Evolutionary conservation across 495 filamentous ascomycete species (phyloP).

Genomic region (Annulohypoxylon stygium): DNA sequence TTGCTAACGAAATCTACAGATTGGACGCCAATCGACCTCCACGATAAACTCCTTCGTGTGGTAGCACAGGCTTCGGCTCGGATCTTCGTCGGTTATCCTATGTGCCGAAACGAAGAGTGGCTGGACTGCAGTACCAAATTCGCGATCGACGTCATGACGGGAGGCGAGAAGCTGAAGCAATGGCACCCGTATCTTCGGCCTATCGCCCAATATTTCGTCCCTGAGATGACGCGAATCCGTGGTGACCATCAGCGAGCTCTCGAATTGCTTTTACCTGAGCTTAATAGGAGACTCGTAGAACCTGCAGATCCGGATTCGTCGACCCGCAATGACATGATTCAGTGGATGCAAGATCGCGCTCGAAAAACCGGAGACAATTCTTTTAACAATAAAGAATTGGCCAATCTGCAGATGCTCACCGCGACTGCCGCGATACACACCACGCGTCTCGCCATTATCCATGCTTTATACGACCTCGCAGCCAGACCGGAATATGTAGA

Average conservation of each 20-base stretch:
- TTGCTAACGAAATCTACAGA: slow-evolving; percentile 42
- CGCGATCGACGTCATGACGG: slow-evolving; percentile 59
- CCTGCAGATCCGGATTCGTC: slow-evolving; percentile 6
- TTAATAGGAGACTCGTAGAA: slow-evolving; percentile 38
- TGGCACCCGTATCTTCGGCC: slow-evolving; percentile 50
- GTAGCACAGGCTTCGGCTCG: slow-evolving; percentile 67
- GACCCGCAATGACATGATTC: slow-evolving; percentile 46
- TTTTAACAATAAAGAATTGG: slow-evolving; percentile 45
- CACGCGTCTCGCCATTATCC: slow-evolving; percentile 47
- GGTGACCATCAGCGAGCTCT: slow-evolving; percentile 47
- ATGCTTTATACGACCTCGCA: slow-evolving; percentile 61
- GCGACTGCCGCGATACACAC: slow-evolving; percentile 54
- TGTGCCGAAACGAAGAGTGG: slow-evolving; percentile 69
- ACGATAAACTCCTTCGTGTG: slow-evolving; percentile 54
- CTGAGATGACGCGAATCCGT: slow-evolving; percentile 47
- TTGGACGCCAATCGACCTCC: slow-evolving; percentile 56
- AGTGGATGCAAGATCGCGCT: slow-evolving; percentile 49
- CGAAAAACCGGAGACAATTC: slow-evolving; percentile 44
- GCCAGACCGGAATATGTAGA: slow-evolving; percentile 61
- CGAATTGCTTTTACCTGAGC: slow-evolving; percentile 45
- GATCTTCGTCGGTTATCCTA: slow-evolving; percentile 64
- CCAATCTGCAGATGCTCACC: slow-evolving; percentile 50
- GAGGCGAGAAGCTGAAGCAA: slow-evolving; percentile 46
- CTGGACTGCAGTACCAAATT: slow-evolving; percentile 65
- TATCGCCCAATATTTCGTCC: slow-evolving; percentile 52